Base-by-base conservation (phyloP, 1,284 basidiomycete species). In the Athelia sp. region DNA sequence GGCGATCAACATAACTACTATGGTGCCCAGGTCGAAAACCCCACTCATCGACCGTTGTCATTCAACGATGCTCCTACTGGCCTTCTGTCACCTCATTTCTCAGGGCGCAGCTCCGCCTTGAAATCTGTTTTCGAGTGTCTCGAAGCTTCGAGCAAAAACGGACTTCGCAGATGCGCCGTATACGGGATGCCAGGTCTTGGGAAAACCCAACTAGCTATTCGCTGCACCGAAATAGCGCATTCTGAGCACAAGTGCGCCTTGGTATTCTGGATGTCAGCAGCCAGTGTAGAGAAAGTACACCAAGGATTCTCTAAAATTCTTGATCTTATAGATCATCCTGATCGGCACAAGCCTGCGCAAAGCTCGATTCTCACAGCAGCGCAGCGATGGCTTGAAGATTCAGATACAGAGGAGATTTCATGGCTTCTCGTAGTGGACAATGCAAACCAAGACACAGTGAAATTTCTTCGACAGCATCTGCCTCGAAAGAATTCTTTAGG, bases 381-480 rank as follows among this genome's bases (percentile, higher is more conserved):
- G n/a, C 36, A 21, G n/a, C 36, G 36, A 8, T 40, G 36, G 36
- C n/a, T 40, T 6, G 36, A 40, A n/a, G 36, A 40, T 29, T 48
- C 47, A 23, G 48, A 36, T 11, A 15, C 38, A 1, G 6, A 40
- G 6, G 15, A n/a, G 9, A 34, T 19, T n/a, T 24, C 23, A n/a
- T 44, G 43, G 43, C 43, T 44, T 19, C 4, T 44, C 15, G 23
- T 44, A 4, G 19, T 44, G 21, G 43, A 44, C n/a, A 44, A 44
- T 29, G 23, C 22, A 15, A n/a, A n/a, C n/a, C 15, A n/a, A 24
- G 18, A 44, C 4, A 24, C 23, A 6, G 21, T 44, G 14, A 6
- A 29, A 8, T 44, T 44, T 44, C 43, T 44, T 44, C 17, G 23
- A n/a, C n/a, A 44, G 43, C 43, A 44, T 29, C n/a, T 44, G n/a